Percentiles rank a stretch among this genome's conserved stretches.
These are phyloP conservation scores for Candida dubliniensis DNA, from an alignment of 1,139 yeast genomes.

Conservation along the genomic window DNA sequence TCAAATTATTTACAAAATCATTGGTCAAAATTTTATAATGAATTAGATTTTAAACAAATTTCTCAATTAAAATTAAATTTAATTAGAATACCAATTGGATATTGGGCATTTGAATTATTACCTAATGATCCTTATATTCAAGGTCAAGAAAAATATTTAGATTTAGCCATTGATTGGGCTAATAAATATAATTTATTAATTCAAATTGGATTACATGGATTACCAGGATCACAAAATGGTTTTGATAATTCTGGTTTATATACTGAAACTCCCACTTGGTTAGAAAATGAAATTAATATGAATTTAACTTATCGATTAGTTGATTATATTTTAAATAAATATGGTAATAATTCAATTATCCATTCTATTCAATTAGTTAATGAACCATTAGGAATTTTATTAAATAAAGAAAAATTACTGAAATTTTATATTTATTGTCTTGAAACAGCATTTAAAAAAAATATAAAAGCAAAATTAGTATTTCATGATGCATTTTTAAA, in stretches of 20 bases:
- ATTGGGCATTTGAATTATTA: conserved; percentile 26
- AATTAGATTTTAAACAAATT: conserved; percentile 21
- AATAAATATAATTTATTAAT: conserved; percentile 18
- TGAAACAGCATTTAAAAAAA: conserved; percentile 11
- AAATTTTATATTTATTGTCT: conserved; percentile 18
- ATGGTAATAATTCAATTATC: conserved; percentile 17
- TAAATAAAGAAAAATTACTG: conserved; percentile 17
- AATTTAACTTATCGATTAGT: conserved; percentile 18
- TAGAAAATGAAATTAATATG: conserved; percentile 17
- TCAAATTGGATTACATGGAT: conserved; percentile 27
- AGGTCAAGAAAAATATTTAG: conserved; percentile 27
- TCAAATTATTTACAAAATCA: conserved; percentile 17
- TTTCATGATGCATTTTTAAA: conserved; percentile 26
- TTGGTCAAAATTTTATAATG: conserved; percentile 23
- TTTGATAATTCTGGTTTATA: conserved; percentile 28
- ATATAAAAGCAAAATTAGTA: conserved; percentile 15
- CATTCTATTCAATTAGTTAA: conserved; percentile 25
- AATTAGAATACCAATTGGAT: conserved; percentile 28
- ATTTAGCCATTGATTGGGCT: conserved; percentile 25
- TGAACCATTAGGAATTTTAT: conserved; percentile 23
- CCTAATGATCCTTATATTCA: conserved; percentile 23
- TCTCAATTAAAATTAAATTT: conserved; percentile 21
- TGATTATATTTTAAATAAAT: conserved; percentile 21
- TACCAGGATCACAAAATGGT: conserved; percentile 33
- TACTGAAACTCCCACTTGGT: conserved; percentile 14